phyloP scores from a whole-genome alignment of 2,329 filamentous ascomycete species.

The Pseudocercospora vitis region DNA sequence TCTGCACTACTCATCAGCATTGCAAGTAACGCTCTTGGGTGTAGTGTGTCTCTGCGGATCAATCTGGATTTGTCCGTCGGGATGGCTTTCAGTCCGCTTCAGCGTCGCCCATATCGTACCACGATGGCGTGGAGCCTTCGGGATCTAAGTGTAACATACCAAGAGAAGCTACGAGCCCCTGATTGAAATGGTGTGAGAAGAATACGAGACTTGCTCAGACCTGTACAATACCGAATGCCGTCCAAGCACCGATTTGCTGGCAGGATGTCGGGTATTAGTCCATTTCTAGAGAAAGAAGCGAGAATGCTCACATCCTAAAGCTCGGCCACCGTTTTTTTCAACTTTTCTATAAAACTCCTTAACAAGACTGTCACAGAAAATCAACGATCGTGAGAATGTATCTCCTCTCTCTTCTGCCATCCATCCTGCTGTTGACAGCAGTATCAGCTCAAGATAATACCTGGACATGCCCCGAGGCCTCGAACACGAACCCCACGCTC shows the following conservation, averaged over 20 bases:
- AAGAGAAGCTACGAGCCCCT: neutral
- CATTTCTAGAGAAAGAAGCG: neutral
- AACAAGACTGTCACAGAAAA: neutral
- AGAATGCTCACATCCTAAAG: neutral
- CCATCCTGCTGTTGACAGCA: neutral
- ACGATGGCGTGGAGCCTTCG: neutral
- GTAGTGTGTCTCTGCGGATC: no score
- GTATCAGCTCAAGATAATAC: neutral
- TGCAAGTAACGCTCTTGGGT: no score
- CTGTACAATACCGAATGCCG: neutral
- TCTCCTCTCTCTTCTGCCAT: neutral
- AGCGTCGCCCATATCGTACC: no score
- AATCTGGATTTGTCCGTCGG: no score
- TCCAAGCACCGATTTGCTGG: neutral
- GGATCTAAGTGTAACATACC: neutral
- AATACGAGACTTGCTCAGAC: slow-evolving; percentile 1
- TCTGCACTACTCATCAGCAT: neutral
- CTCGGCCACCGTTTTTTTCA: neutral
- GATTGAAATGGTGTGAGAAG: neutral
- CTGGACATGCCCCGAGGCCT: slow-evolving; percentile 1
- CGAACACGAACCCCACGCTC: neutral
- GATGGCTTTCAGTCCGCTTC: no score
- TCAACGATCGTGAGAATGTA: neutral
- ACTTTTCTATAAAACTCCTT: neutral
- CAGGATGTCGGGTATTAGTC: neutral